Base-by-base conservation (phyloP, 2,329 filamentous ascomycete species). In the Knoxdaviesia capensis region DNA sequence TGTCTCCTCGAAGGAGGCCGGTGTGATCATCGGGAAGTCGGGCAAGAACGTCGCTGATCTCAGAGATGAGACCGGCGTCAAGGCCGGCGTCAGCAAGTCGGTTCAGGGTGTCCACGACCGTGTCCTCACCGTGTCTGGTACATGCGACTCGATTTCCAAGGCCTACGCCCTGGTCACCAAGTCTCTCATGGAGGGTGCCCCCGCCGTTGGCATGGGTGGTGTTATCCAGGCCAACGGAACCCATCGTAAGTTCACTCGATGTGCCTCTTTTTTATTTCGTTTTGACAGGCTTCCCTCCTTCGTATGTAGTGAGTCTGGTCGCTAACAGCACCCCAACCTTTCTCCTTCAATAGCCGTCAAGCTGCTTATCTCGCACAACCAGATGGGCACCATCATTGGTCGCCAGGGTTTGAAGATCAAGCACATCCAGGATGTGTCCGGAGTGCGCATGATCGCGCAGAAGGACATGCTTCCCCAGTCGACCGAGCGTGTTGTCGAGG, bases 391-490 rank as follows among this genome's bases (percentile, higher is more conserved):
- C 54, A 94, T 98, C 64, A 98, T 98, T 56, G 90, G 90, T 53
- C 78, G 86, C 50, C 83, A 92, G 59, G 90, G 90, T 45, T 71
- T 94, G 51, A 98, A 96, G 70, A 98, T 98, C 70, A 98, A 98
- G 72, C 84, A 94, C 59, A 98, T 98, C 51, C 90, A 98, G 60
- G 90, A 98, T 59, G 79, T 77, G 31, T 96, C 90, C 5, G 87
- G 87, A 49, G 90, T 96, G 45, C 87, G 90, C 56, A 98, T 98
- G 90, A 87, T 98, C 40, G 90, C 90, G 36, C 90, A 98, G 62
- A 98, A 98, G 65, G 90, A 98, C 56, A 98, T 98, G 90, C 77
- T 98, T 6, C 90, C 90, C 34, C 90, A 98, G 61, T 98, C 90
- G 5, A 98, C 90, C 33, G 90, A 98, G 67, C 81, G 90, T 49